Conservation (phyloP, 345 rosid species). For the Euphorbia tirucalli region DNA sequence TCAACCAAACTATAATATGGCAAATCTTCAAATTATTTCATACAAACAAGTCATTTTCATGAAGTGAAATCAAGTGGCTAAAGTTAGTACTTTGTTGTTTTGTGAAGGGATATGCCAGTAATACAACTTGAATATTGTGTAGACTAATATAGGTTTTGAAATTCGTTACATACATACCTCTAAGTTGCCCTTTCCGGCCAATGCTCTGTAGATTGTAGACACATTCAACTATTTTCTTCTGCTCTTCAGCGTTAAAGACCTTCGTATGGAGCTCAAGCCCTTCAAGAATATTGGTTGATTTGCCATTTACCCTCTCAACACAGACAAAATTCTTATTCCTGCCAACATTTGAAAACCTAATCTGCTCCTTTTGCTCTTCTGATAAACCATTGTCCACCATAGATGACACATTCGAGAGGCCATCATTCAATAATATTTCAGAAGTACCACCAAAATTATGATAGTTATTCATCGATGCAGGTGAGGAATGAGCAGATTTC, state of each 20-base stretch:
- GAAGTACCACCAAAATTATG: conserved; percentile 3
- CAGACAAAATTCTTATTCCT: conserved; percentile 49
- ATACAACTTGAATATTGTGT: not conserved
- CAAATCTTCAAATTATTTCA: not conserved
- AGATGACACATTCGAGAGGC: conserved; percentile 17
- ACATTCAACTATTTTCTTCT: conserved; percentile 50
- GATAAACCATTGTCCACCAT: conserved; percentile 12
- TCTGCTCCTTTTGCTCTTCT: conserved; percentile 32
- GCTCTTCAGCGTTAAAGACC: conserved; percentile 55
- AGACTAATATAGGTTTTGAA: not conserved
- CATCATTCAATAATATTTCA: conserved; percentile 23
- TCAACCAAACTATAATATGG: not conserved
- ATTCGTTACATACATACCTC: conserved; percentile 30
- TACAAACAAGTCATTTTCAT: not conserved
- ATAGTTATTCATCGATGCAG: conserved; percentile 9
- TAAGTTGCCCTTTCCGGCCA: conserved; percentile 53
- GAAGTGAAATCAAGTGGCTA: not conserved
- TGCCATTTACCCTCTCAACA: conserved; percentile 51
- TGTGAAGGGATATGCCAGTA: not conserved
- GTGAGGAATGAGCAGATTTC: not conserved
- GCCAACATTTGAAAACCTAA: conserved; percentile 35
- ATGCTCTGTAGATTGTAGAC: conserved; percentile 47
- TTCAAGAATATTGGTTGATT: conserved; percentile 39
- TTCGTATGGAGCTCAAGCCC: conserved; percentile 60
- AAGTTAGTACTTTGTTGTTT: not conserved